These are phyloP conservation scores for Nakazawaea holstii DNA, from an alignment of 805 yeast species.

Conservation along the genomic window DNA sequence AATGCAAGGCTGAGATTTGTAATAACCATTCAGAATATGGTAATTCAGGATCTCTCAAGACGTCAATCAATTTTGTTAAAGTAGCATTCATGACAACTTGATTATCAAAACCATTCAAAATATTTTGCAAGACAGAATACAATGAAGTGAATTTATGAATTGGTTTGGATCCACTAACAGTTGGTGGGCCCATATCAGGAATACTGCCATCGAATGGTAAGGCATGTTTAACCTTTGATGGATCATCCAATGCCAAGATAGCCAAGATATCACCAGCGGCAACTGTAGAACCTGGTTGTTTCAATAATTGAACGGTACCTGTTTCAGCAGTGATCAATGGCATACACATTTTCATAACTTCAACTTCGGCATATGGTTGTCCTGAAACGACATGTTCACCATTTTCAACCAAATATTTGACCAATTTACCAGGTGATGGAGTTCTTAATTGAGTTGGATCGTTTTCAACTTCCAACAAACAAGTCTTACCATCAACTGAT, in stretches of 20 bases:
- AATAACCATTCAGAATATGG: slow-evolving; percentile 92
- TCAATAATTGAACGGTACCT: slow-evolving; percentile 86
- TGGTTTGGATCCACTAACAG: slow-evolving; percentile 77
- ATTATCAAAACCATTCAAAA: slow-evolving; percentile 88
- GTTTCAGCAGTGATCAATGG: slow-evolving; percentile 91
- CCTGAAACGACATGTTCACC: slow-evolving; percentile 93
- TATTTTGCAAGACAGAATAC: slow-evolving; percentile 63
- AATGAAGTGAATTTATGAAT: slow-evolving; percentile 63
- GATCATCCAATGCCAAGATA: slow-evolving; percentile 90
- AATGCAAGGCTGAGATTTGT: slow-evolving; percentile 84
- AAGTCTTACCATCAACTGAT: slow-evolving; percentile 93
- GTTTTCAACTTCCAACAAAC: slow-evolving; percentile 88
- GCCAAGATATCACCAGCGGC: slow-evolving; percentile 97
- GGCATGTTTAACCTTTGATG: slow-evolving; percentile 95
- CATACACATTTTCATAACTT: slow-evolving; percentile 99
- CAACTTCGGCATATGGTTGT: slow-evolving; percentile 96
- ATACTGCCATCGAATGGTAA: slow-evolving; percentile 90
- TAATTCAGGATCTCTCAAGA: slow-evolving; percentile 71
- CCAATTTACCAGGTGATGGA: slow-evolving; percentile 98
- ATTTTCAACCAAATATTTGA: slow-evolving; percentile 85
- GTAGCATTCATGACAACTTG: slow-evolving; percentile 90
- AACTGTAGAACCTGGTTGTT: slow-evolving; percentile 98
- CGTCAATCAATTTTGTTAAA: slow-evolving; percentile 63
- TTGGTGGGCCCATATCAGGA: slow-evolving; percentile 84
- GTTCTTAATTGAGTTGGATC: slow-evolving; percentile 98